phyloP scores from a whole-genome alignment of 208 protist species.

The Leishmania tarentolae region DNA sequence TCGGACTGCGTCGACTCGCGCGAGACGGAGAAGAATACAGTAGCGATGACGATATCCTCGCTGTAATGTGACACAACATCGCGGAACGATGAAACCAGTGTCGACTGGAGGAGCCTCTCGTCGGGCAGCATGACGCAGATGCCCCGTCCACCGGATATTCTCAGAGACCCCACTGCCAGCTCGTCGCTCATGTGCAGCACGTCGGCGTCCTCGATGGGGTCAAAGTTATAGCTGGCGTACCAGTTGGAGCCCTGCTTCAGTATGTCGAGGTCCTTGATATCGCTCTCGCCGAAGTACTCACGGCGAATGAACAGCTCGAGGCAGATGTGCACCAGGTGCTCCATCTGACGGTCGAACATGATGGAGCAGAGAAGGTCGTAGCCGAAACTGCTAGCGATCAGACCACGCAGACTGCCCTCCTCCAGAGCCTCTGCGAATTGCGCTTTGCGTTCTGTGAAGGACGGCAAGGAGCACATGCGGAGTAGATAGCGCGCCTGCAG shows the following conservation, averaged over 20 bases:
- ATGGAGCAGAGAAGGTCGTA: slow-evolving; percentile 76
- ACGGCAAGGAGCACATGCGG: slow-evolving; percentile 70
- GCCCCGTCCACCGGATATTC: slow-evolving; percentile 31
- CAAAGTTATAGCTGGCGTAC: slow-evolving; percentile 67
- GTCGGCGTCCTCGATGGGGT: slow-evolving; percentile 50
- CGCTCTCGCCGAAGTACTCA: slow-evolving; percentile 74
- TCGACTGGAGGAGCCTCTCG: slow-evolving; percentile 41
- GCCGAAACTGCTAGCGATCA: slow-evolving; percentile 66
- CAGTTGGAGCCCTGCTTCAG: slow-evolving; percentile 51
- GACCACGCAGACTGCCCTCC: slow-evolving; percentile 42
- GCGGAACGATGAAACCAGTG: slow-evolving; percentile 39
- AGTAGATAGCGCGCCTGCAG: slow-evolving; percentile 76
- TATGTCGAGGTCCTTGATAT: slow-evolving; percentile 66
- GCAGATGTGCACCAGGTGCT: slow-evolving; percentile 71
- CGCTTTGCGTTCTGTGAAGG: slow-evolving; percentile 76
- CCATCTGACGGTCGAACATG: slow-evolving; percentile 78
- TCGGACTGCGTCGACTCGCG: slow-evolving; percentile 50
- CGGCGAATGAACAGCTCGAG: slow-evolving; percentile 81
- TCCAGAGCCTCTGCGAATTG: slow-evolving; percentile 62
- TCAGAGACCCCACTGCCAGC: background rate
- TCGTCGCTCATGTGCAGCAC: slow-evolving; percentile 25
- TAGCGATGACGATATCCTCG: slow-evolving; percentile 40
- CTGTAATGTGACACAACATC: slow-evolving; percentile 35
- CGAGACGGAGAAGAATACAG: slow-evolving; percentile 66
- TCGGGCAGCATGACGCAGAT: slow-evolving; percentile 70